Conservation (phyloP, 495 filamentous ascomycete genomes). For the Aspergillus asperescens region DNA sequence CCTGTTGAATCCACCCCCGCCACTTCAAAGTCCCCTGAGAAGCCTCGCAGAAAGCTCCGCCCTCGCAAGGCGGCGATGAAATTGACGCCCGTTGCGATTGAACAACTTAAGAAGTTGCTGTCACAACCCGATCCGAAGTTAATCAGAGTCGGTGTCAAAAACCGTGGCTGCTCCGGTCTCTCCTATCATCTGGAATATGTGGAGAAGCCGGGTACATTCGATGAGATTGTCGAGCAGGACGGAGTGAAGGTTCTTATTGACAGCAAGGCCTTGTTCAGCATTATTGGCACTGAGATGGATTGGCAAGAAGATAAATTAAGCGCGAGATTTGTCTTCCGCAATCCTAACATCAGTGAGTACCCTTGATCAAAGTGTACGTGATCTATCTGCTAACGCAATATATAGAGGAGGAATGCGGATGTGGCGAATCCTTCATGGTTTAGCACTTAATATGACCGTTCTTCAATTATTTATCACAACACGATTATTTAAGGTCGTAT, state of each 20-base stretch:
- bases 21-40: slow-evolving; percentile 32
- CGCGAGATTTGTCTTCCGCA: slow-evolving; percentile 85
- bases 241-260: slow-evolving; percentile 95
- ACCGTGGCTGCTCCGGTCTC: slow-evolving; percentile 90
- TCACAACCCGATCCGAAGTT: slow-evolving; percentile 80
- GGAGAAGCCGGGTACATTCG: slow-evolving; percentile 78
- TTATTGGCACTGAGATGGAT: slow-evolving; percentile 99
- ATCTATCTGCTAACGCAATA: slow-evolving; percentile 29
- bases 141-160: slow-evolving; percentile 90
- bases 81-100: slow-evolving; percentile 69
- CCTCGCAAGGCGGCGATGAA: slow-evolving; percentile 89
- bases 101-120: slow-evolving; percentile 68
- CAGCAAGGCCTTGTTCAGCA: slow-evolving; percentile 93
- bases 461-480: slow-evolving; percentile 13
- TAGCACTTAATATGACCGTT: slow-evolving; percentile 20
- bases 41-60: slow-evolving; percentile 62
- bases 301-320: slow-evolving; percentile 95
- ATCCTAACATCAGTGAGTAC: slow-evolving; percentile 94
- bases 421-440: slow-evolving; percentile 96
- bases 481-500: slow-evolving; percentile 20
- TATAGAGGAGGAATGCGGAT: slow-evolving; percentile 92
- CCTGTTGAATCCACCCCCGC: slow-evolving; percentile 34
- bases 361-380: slow-evolving; percentile 1
- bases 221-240: slow-evolving; percentile 92
- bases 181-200: slow-evolving; percentile 97